phyloP scores from a whole-genome alignment of 768 basidiomycete species.

The Boletus pseudo-olivaceus region DNA sequence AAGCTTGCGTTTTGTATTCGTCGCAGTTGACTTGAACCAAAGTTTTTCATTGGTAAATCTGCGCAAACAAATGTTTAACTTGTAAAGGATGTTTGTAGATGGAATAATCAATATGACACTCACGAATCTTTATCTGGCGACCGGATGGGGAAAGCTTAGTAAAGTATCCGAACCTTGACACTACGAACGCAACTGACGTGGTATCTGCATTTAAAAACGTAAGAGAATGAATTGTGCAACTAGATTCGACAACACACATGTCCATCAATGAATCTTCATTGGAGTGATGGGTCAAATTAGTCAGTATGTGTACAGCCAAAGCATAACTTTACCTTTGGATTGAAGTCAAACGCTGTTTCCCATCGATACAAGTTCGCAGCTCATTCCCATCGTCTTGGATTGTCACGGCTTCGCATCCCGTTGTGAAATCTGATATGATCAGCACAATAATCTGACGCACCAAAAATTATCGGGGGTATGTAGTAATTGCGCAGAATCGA shows the following conservation, averaged over 20 bases:
- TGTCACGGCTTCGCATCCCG: conserved; percentile 35
- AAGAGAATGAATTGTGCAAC: not conserved
- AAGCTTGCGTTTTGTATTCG: conserved; percentile 26
- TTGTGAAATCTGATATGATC: not conserved
- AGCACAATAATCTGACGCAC: conserved; percentile 32
- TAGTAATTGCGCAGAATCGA: conserved; percentile 63
- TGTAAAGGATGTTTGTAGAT: not conserved
- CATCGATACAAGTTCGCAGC: conserved; percentile 58
- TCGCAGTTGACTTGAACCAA: conserved; percentile 32
- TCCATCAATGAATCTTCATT: conserved; percentile 50
- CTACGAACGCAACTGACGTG: conserved; percentile 33
- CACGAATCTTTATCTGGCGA: conserved; percentile 40
- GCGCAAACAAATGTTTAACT: not conserved
- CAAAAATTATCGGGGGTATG: conserved; percentile 65
- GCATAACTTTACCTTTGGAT: conserved; percentile 45
- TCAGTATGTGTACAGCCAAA: not conserved
- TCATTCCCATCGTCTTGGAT: conserved; percentile 40
- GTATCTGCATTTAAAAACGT: conserved; percentile 34
- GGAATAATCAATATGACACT: conserved; percentile 6
- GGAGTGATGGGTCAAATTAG: not conserved
- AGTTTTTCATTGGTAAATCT: conserved; percentile 36
- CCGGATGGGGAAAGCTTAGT: conserved; percentile 3
- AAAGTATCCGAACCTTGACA: not conserved
- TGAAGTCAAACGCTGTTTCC: conserved; percentile 71
- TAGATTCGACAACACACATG: conserved; percentile 38